These are phyloP conservation scores for Jimgerdemannia flammicorona DNA, from an alignment of 192 early-diverging fungal species.

Conservation along the genomic window DNA sequence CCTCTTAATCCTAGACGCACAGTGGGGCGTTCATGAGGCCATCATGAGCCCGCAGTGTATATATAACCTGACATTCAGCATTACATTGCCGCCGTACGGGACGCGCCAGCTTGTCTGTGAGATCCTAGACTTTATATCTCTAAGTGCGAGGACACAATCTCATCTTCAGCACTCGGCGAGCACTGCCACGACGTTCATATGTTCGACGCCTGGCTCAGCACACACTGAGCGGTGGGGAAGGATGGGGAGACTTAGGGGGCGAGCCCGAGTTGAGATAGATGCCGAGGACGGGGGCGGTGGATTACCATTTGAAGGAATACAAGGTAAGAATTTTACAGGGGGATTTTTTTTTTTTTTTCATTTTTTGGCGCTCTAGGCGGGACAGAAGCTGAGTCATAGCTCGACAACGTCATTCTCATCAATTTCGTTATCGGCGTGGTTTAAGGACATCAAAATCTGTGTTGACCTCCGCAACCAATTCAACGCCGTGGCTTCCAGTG, in stretches of 20 bases:
- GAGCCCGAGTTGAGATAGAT: slow-evolving; percentile 63
- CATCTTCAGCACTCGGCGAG: slow-evolving; percentile 68
- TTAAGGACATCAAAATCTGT: no score
- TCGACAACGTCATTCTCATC: no score
- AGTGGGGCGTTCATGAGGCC: slow-evolving; percentile 78
- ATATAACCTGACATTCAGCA: slow-evolving; percentile 64
- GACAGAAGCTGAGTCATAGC: no score
- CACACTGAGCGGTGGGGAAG: slow-evolving; percentile 74
- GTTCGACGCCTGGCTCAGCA: slow-evolving; percentile 79
- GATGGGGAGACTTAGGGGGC: slow-evolving; percentile 72
- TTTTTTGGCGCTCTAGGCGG: no score
- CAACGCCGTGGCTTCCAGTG: no score
- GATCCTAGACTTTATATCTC: slow-evolving; percentile 73
- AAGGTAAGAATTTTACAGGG: no score
- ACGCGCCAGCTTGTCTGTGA: slow-evolving; percentile 73
- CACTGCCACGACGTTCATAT: slow-evolving; percentile 54
- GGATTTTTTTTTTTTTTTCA: slow-evolving; percentile 3
- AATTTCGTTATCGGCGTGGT: no score
- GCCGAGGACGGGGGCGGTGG: slow-evolving; percentile 51
- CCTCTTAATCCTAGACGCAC: no score
- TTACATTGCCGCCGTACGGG: slow-evolving; percentile 68
- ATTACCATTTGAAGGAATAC: slow-evolving; percentile 74
- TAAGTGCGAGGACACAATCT: slow-evolving; percentile 73
- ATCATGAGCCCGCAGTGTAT: slow-evolving; percentile 68
- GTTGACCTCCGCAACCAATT: no score